phyloP scores from a whole-genome alignment of 2,329 filamentous ascomycete species.

The Boeremia exigua region DNA sequence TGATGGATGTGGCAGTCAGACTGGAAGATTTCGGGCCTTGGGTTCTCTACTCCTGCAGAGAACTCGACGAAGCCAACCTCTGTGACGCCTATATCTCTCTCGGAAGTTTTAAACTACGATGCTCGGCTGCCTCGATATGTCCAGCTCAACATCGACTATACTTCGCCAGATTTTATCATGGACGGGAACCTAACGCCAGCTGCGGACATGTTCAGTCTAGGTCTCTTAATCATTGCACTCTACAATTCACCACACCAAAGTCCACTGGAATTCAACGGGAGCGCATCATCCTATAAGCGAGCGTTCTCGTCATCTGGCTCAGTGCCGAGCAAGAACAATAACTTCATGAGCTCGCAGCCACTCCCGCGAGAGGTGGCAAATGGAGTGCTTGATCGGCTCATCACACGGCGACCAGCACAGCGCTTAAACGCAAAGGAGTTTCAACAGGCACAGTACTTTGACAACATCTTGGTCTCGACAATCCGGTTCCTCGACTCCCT shows the following conservation, averaged over 20 bases:
- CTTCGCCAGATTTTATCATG: conserved; percentile 91
- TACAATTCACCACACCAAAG: conserved; percentile 95
- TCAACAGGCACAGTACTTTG: conserved; percentile 93
- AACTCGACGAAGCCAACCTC: conserved; percentile 76
- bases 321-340: conserved; percentile 80
- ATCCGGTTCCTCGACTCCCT: conserved; percentile 93
- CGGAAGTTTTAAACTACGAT: conserved; percentile 85
- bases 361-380: conserved; percentile 79
- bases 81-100: conserved; percentile 79
- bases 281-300: conserved; percentile 82
- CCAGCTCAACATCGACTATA: conserved; percentile 90
- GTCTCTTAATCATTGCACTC: conserved; percentile 83
- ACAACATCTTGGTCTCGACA: conserved; percentile 94
- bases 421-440: conserved; percentile 89
- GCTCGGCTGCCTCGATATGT: conserved; percentile 80
- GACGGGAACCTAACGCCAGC: conserved; percentile 85
- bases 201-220: conserved; percentile 93
- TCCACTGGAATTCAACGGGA: conserved; percentile 81
- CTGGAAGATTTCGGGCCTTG: conserved; percentile 97
- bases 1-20: conserved; percentile 69
- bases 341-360: conserved; percentile 79
- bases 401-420: conserved; percentile 85
- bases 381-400: conserved; percentile 81
- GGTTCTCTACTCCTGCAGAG: conserved; percentile 84
- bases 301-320: conserved; percentile 79